Base-by-base conservation (phyloP, 2,329 filamentous ascomycete genomes). In the Venturiaceae sp. region DNA sequence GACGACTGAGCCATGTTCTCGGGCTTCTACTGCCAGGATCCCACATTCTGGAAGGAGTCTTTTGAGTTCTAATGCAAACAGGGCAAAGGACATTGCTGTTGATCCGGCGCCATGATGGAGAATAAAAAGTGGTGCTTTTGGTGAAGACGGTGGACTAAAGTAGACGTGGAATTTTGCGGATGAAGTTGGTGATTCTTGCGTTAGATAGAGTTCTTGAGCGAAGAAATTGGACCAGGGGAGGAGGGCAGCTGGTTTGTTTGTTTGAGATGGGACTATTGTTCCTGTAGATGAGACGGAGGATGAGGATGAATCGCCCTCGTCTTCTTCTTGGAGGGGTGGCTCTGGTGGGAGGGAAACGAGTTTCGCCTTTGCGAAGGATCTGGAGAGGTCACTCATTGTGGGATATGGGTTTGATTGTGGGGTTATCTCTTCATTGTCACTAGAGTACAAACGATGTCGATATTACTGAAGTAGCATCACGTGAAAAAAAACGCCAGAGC, bases 51-150 rank as follows among this genome's bases (percentile, higher is more conserved):
- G 90, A 44, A 96, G 77, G 6, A 83, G 79, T 69, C 87, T 89
- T 57, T 86, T 82, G 61, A 97, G 84, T 69, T 95, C 88, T 47
- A 83, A 80, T 2, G 86, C 84, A 61, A 95, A 84, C 3, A 90
- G 79, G 5, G 92, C 92, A 73, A 97, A 99, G 2, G 91, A 95
- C 60, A 97, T 81, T 6, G 88, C 95, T 0, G 92, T 96, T 3
- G 92, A 95, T 16, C 94, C 94, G 41, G 90, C 94, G 39, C 94
- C 94, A 73, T 99, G 94, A 69, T 99, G 94, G 74, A 88, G 90
- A 60, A 97, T 87, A 71, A 99, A 92, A 5, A 99, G 77, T 0
- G 92, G 91, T 0, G 87, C 89, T 61, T 80, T 84, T 44, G 80
- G 80, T 8, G 76, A 69, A 1, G 70, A 67, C 1, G 92, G 92